A percentile compares a stretch with the other conserved stretches of the same genome.
These are phyloP conservation scores for Chytridium lagenaria DNA, from an alignment of 371 early-diverging fungal species.

Conservation along the genomic window DNA sequence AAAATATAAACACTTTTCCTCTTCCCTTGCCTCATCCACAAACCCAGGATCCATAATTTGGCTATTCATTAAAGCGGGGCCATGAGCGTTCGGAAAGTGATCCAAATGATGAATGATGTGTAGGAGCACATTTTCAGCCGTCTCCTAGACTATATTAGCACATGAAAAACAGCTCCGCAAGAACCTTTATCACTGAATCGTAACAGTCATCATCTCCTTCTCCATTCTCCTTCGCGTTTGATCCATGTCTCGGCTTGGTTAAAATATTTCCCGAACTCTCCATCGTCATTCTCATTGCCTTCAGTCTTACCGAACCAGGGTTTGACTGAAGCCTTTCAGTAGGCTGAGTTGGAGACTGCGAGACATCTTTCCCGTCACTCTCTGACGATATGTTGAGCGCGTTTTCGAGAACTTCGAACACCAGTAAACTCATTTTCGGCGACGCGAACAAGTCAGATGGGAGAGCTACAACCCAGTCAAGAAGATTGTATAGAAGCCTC, in stretches of 20 bases:
- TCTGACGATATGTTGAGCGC: conserved; percentile 57
- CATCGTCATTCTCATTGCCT: not conserved
- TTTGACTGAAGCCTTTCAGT: not conserved
- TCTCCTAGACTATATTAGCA: conserved; percentile 43
- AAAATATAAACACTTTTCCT: conserved; percentile 63
- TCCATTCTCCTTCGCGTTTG: not conserved
- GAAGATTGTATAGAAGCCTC: conserved; percentile 70
- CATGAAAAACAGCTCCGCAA: not conserved
- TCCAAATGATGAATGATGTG: conserved; percentile 55
- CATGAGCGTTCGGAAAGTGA: conserved; percentile 53
- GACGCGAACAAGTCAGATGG: conserved; percentile 66
- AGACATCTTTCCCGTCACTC: too few species aligned
- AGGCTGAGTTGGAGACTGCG: too few species aligned
- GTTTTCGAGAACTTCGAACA: conserved; percentile 76
- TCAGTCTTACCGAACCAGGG: conserved; percentile 8
- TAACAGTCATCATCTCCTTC: conserved; percentile 24
- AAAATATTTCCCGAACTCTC: not conserved
- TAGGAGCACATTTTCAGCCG: conserved; percentile 60
- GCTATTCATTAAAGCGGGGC: conserved; percentile 47
- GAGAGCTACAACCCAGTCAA: conserved; percentile 79
- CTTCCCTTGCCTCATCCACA: conserved; percentile 45
- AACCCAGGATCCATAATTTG: conserved; percentile 41
- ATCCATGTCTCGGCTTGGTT: not conserved
- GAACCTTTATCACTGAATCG: conserved; percentile 25
- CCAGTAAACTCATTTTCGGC: conserved; percentile 67